phyloP scores from a whole-genome alignment of 2,329 filamentous ascomycete species.

The Didymella sp. region DNA sequence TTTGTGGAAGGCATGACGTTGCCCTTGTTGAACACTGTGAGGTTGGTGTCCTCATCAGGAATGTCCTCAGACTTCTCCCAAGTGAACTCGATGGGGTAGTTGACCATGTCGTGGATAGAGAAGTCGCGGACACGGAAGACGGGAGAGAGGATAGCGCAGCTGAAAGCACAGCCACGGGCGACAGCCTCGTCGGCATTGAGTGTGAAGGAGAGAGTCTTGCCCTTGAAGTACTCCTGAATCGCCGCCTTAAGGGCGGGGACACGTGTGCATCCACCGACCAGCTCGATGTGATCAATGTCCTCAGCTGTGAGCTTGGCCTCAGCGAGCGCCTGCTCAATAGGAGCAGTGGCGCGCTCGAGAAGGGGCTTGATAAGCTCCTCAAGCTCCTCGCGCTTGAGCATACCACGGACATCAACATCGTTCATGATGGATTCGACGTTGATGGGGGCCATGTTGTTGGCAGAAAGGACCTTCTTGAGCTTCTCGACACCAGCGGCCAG shows the following conservation, averaged over 20 bases:
- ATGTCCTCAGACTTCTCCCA: conserved; percentile 99
- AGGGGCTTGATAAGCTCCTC: conserved; percentile 89
- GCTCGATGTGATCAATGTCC: conserved; percentile 91
- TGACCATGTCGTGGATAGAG: conserved; percentile 94
- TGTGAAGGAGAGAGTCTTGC: conserved; percentile 91
- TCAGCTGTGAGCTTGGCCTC: conserved; percentile 90
- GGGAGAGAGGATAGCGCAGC: conserved; percentile 95
- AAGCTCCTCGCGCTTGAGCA: conserved; percentile 93
- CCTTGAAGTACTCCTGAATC: conserved; percentile 86
- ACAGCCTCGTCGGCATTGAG: conserved; percentile 98
- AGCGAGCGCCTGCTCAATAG: conserved; percentile 90
- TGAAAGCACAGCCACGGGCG: conserved; percentile 94
- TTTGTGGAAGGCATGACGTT: conserved; percentile 98
- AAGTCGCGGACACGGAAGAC: conserved; percentile 99
- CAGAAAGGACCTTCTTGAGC: conserved; percentile 97
- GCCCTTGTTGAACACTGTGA: conserved; percentile 97
- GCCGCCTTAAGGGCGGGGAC: conserved; percentile 90
- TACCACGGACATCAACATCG: conserved; percentile 86
- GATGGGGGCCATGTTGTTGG: conserved; percentile 88
- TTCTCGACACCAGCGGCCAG: conserved; percentile 91
- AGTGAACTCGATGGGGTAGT: conserved; percentile 97
- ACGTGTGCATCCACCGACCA: conserved; percentile 94
- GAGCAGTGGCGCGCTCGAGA: conserved; percentile 72
- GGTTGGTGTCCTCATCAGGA: conserved; percentile 94
- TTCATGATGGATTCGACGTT: conserved; percentile 99